Evolutionary conservation across 148 eudicot genomes (phyloP).

Genomic region (Pouteria glomerata): DNA sequence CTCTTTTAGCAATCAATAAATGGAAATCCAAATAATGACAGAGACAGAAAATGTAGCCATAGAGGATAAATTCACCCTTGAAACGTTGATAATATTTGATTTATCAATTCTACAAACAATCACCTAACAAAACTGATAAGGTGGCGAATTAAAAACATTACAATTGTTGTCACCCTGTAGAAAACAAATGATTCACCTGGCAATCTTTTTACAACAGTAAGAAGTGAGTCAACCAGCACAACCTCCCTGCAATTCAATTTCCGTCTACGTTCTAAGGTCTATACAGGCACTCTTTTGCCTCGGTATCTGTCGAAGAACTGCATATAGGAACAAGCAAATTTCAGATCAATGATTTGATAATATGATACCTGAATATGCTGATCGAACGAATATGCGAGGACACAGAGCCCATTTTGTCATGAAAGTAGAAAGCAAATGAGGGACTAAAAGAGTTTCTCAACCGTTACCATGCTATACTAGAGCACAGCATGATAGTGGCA

Average conservation of each 20-base stretch:
- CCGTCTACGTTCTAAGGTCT: conserved; percentile 11
- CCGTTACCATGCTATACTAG: background rate
- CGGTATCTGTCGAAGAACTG: conserved; percentile 83
- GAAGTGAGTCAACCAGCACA: conserved; percentile 1
- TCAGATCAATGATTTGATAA: background rate
- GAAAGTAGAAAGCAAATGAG: background rate
- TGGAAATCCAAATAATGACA: background rate
- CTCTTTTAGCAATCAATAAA: background rate
- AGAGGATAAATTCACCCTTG: background rate
- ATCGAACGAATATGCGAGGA: no score
- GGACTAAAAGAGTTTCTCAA: background rate
- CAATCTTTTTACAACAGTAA: conserved; percentile 12
- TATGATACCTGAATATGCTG: background rate
- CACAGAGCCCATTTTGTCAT: background rate
- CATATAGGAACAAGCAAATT: conserved; percentile 11
- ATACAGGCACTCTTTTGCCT: conserved; percentile 86
- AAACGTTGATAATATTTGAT: background rate
- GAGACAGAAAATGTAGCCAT: background rate
- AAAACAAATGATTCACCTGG: conserved; percentile 4
- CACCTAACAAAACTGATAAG: background rate
- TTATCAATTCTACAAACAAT: background rate
- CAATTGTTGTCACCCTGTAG: background rate
- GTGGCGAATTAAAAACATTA: no score
- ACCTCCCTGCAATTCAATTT: conserved; percentile 11
- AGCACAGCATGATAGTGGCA: background rate